phyloP scores from a whole-genome alignment of 352 stramenopile species.

The Elongisporangium senticosum region DNA sequence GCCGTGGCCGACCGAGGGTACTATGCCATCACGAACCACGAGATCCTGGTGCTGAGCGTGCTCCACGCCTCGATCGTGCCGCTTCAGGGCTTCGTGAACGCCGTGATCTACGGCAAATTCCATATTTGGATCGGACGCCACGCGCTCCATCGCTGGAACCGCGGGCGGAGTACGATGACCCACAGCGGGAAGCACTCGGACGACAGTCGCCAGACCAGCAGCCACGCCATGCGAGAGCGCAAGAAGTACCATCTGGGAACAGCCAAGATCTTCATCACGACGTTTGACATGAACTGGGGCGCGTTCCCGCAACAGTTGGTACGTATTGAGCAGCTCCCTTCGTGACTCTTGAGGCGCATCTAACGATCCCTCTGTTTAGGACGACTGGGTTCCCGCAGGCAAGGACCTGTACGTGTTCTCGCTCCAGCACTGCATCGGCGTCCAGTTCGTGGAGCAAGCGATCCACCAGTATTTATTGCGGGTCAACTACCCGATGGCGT shows the following conservation, averaged over 20 bases:
- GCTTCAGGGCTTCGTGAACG: slow-evolving; percentile 79
- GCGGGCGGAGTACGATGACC: slow-evolving; percentile 16
- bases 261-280: slow-evolving; percentile 72
- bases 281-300: slow-evolving; percentile 79
- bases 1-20: slow-evolving; percentile 64
- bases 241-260: slow-evolving; percentile 64
- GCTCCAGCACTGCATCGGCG: slow-evolving; percentile 64
- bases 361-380: slow-evolving; percentile 8
- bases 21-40: slow-evolving; percentile 43
- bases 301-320: slow-evolving; percentile 59
- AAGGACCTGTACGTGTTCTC: slow-evolving; percentile 85
- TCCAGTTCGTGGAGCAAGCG: slow-evolving; percentile 56
- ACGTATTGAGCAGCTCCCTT: slow-evolving; percentile 2
- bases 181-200: slow-evolving; percentile 40
- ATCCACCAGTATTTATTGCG: slow-evolving; percentile 68
- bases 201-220: slow-evolving; percentile 29
- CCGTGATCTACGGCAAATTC: slow-evolving; percentile 84
- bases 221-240: slow-evolving; percentile 25
- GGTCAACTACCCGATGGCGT: slow-evolving; percentile 76
- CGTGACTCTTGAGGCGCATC: not conserved
- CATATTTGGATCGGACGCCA: slow-evolving; percentile 74
- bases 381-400: slow-evolving; percentile 64
- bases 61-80: slow-evolving; percentile 76
- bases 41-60: slow-evolving; percentile 58
- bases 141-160: slow-evolving; percentile 35